Percentiles rank a stretch among this genome's conserved stretches.
These are phyloP conservation scores for Achaetomiella virescens DNA, from an alignment of 495 filamentous ascomycete genomes.

Conservation along the genomic window DNA sequence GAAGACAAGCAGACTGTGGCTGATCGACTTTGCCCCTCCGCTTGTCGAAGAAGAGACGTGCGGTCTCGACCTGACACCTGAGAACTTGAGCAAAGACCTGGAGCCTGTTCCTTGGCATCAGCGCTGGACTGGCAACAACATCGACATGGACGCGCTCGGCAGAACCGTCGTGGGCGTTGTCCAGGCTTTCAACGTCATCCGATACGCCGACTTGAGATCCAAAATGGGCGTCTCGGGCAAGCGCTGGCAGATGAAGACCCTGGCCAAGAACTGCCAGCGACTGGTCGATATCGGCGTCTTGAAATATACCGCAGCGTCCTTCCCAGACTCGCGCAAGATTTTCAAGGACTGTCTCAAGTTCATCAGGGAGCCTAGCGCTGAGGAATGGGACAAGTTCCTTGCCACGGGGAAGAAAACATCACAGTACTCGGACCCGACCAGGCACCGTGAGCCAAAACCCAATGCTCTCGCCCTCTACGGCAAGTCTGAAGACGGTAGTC, in stretches of 20 bases:
- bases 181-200: constrained; percentile 43
- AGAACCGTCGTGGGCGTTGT: constrained; percentile 43
- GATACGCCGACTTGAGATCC: constrained; percentile 55
- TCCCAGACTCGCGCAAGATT: constrained; percentile 37
- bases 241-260: constrained; percentile 57
- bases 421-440: constrained; percentile 27
- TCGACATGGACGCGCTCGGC: constrained; percentile 46
- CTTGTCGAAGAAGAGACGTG: constrained; percentile 31
- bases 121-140: constrained; percentile 46
- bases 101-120: constrained; percentile 41
- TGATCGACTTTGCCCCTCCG: constrained; percentile 52
- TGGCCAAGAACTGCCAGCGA: constrained; percentile 62
- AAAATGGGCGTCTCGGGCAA: constrained; percentile 53
- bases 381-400: constrained; percentile 56
- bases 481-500: constrained; percentile 12
- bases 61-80: constrained; percentile 26
- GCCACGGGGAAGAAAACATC: constrained; percentile 34
- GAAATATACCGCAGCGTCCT: constrained; percentile 59
- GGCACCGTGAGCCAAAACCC: constrained; percentile 26
- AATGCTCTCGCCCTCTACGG: constrained; percentile 26
- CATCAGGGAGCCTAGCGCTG: constrained; percentile 61
- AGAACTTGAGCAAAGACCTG: constrained; percentile 35
- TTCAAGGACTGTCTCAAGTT: constrained; percentile 65
- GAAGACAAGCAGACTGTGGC: constrained; percentile 62
- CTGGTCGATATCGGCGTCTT: constrained; percentile 64